These are phyloP conservation scores for Candida silvicultrix DNA, from an alignment of 805 yeast species.

Conservation along the genomic window DNA sequence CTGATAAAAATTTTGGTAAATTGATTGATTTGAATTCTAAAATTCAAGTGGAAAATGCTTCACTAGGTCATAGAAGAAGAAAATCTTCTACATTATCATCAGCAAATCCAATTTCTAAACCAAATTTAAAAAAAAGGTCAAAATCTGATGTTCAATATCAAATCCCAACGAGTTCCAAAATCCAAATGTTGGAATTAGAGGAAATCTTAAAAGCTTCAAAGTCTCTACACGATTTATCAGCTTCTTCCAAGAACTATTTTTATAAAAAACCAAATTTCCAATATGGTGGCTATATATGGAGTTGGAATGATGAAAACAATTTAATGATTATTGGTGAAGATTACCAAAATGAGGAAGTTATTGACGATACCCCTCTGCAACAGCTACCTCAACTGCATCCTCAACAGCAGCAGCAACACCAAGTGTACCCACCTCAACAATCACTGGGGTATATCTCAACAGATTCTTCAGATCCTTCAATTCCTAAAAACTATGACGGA, in stretches of 20 bases:
- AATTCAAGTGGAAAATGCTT: conserved; percentile 1
- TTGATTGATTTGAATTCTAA: conserved; percentile 9
- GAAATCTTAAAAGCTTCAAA: conserved; percentile 23
- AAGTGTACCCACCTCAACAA: too few relatives aligned
- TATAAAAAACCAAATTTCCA: conserved; percentile 9
- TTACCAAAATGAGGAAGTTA: too few relatives aligned
- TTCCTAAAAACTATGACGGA: conserved; percentile 18
- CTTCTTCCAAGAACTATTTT: neutral
- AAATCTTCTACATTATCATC: conserved; percentile 1
- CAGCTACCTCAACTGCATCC: too few relatives aligned
- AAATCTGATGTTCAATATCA: conserved; percentile 10
- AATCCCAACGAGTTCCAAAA: conserved; percentile 2
- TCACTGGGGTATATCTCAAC: too few relatives aligned
- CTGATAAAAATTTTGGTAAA: conserved; percentile 16
- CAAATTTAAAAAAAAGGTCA: conserved; percentile 10
- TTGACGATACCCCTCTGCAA: too few relatives aligned
- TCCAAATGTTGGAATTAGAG: conserved; percentile 16
- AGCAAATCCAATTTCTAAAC: neutral
- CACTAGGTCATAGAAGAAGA: conserved; percentile 6
- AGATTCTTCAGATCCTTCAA: conserved; percentile 3
- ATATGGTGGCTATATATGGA: conserved; percentile 24
- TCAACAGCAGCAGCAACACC: too few relatives aligned
- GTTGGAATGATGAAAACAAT: conserved; percentile 17
- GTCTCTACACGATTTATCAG: conserved; percentile 20
- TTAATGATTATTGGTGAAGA: conserved; percentile 17